Evolutionary conservation across 2,329 filamentous ascomycete species (phyloP).

Genomic region (Botrytis porri): DNA sequence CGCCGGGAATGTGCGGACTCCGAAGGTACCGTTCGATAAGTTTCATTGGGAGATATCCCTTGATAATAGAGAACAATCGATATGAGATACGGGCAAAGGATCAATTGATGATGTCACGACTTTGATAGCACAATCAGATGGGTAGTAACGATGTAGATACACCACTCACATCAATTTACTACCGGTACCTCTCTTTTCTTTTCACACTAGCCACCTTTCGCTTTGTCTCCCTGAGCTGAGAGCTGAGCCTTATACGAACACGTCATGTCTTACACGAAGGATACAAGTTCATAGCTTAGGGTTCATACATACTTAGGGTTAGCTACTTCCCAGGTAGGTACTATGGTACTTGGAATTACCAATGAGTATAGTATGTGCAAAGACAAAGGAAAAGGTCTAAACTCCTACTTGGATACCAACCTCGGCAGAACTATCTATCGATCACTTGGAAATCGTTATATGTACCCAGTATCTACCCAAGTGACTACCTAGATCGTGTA

Average conservation of each 20-base stretch:
- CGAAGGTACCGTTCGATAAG: background rate
- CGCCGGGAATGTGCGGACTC: background rate
- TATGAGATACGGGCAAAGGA: background rate
- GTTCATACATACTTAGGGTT: background rate
- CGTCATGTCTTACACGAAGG: background rate
- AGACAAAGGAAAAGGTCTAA: background rate
- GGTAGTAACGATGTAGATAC: too few relatives aligned
- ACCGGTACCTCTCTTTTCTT: background rate
- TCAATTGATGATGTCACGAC: background rate
- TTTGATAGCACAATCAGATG: background rate
- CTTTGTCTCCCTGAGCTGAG: background rate
- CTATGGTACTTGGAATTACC: too few relatives aligned
- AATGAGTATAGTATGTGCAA: background rate
- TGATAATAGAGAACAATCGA: background rate
- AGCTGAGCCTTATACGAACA: background rate
- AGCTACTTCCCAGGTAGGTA: background rate
- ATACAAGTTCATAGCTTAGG: background rate
- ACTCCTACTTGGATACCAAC: background rate
- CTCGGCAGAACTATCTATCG: background rate
- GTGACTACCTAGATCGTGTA: too few relatives aligned
- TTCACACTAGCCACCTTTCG: background rate
- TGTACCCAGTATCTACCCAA: background rate
- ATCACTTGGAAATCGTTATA: background rate
- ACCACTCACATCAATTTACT: background rate
- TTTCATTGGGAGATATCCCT: background rate